Base-by-base conservation (phyloP, 2,329 filamentous ascomycete species). In the Colletotrichum eremochloae region DNA sequence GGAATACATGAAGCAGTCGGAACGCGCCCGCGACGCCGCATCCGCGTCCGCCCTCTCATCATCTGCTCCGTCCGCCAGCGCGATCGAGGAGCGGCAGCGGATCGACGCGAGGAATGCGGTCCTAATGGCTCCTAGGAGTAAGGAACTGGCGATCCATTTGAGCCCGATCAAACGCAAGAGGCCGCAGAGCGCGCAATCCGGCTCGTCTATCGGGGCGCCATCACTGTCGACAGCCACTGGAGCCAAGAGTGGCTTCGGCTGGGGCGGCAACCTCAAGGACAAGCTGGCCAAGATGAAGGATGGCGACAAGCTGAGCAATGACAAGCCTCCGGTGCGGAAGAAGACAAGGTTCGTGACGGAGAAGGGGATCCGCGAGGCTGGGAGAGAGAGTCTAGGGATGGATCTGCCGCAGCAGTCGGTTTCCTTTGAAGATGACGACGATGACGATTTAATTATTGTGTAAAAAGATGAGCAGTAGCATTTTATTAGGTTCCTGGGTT, bases 291-390 rank as follows among this genome's bases (percentile, higher is more conserved):
- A 86, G 74, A 91, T 92, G 90, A 90, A 87, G 78, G 86, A 90
- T 5, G 89, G 89, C 2, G 88, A 90, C 79, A 87, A 83, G 75
- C 55, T 74, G 63, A 68, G 63, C 48, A 67, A 69, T 20, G 76
- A 81, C 63, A 79, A 73, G 75, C 86, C 78, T 78, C 89, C 89
- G 0, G 86, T 90, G 42, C 86, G 88, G 75, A 92, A 94, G 82
- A 94, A 94, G 86, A 95, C 93, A 63, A 86, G 93, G n/a, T 95
- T 95, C 78, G 88, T 95, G 52, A 94, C 93, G 36, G 90, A 91
- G 53, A 93, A 92, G 79, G 93, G 93, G 0, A 95, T 95, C 74
- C 88, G 90, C 67, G 92, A 94, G 81, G 93, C 93, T 5, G 93
- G 93, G 1, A 86, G 92, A 72, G 93, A 95, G 78, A 94, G 92